Evolutionary conservation across 1,139 yeast species (phyloP), one percentile per base, ranked within the genome.

Genomic region (Candida smagusa): DNA sequence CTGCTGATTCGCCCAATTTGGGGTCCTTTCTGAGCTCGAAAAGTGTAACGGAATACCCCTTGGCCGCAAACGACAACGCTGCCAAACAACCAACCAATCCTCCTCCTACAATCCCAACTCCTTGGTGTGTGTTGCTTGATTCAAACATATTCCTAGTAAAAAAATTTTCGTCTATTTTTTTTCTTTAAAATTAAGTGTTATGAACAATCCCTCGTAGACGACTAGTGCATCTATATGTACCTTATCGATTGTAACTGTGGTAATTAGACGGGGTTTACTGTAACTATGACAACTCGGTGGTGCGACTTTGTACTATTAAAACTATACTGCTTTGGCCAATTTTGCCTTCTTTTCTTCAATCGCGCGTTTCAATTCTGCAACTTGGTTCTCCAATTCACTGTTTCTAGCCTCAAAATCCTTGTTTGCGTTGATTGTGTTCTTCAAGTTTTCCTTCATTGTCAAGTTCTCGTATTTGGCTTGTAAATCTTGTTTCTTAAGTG

Each of bases 81-180:
- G 92, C 77, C n/a, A 88, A 68, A 39, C 94, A 77, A 1, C 97
- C 97, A 3, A 90, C 97, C 3, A 87, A 76, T 0, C 97, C 97
- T 1, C 95, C 96, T 1, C 94, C 90, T 9, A 82, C 74, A 28
- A 83, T 69, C 1, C 78, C 85, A 9, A 80, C 58, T 4, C 55
- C 53, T 30, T 52, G 56, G 26, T 46, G 45, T 29, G 34, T 28
- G 29, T 41, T 41, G 33, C 40, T 39, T 29, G 35, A 42, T 31
- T 39, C 40, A 32, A 40, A 39, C 52, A 52, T 4, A 43, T 27
- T n/a, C 22, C 25, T 28, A 25, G 33, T 8, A 28, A 22, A 21
- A 23, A 29, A 21, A 12, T 30, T 31, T 23, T 28, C 31, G 23
- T 22, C 19, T 11, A 23, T 21, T 26, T 13, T 25, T 6, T 12